Base-by-base conservation (phyloP, 2,329 filamentous ascomycete species). In the Diplodia sapinea region DNA sequence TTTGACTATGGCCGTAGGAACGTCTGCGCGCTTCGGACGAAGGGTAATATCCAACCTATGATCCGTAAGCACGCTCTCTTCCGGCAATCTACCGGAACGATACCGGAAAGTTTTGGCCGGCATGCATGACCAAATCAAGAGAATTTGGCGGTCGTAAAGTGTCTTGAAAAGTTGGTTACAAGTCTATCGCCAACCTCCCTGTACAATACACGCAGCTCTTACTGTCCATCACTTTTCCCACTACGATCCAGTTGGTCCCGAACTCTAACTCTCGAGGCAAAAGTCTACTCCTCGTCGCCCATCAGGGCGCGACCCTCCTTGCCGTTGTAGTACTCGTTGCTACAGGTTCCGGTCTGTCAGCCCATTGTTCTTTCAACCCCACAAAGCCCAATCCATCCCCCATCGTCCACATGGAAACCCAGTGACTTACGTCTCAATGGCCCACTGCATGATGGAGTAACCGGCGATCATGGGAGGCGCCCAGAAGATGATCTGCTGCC, bases 381-480 rank as follows among this genome's bases (percentile, higher is more conserved):
- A 36, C 43, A 23, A 7, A 4, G 40, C 20, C 3, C 43, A 4
- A n/a, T 26, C 17, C 17, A 7, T 23, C 2, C 36, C 11, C 43
- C 17, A 36, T 38, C 8, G 23, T 12, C 8, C 23, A 59, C 57
- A 13, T 50, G 33, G 26, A 38, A 40, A 29, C 31, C 26, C 63
- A 20, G 17, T 6, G 0, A 36, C 59, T 13, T 50, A 82, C 95
- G 89, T 88, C 83, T 97, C 89, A 76, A 88, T 90, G 72, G 95
- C 94, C 95, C 95, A 99, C 79, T 91, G 83, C 90, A 98, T 91
- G 72, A 88, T 78, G 78, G 89, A 88, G 84, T 98, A 99, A 73
- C 87, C 93, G 73, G 85, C 80, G 71, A 95, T 75, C 74, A 97
- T 83, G 49, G 94, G 91, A 69, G 95, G 91, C 31, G 89, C 86